phyloP scores from a whole-genome alignment of 2,329 filamentous ascomycete species.

The Colletotrichum sp. region DNA sequence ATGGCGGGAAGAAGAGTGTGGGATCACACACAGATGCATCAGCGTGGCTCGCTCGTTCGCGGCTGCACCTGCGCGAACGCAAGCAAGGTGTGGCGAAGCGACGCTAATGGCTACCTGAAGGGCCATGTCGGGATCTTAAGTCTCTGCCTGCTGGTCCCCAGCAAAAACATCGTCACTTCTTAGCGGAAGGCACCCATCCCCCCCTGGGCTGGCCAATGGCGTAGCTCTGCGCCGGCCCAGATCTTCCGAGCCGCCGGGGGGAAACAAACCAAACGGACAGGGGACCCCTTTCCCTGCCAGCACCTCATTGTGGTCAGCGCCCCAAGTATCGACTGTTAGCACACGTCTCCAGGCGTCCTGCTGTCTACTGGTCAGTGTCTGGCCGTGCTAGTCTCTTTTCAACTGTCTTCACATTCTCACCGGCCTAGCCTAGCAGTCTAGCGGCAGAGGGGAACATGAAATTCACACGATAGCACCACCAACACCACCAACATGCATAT shows the following conservation, averaged over 20 bases:
- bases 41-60: not conserved
- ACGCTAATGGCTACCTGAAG: constrained; percentile 9
- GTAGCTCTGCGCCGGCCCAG: not conserved
- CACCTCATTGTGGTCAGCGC: not conserved
- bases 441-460: not conserved
- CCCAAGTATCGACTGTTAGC: not conserved
- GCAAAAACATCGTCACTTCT: constrained; percentile 5
- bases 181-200: constrained; percentile 1
- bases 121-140: not conserved
- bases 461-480: not conserved
- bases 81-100: constrained; percentile 12
- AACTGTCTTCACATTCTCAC: not conserved
- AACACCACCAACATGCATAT: not conserved
- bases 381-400: not conserved
- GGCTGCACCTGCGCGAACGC: not conserved
- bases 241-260: not conserved
- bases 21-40: not conserved
- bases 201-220: not conserved
- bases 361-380: not conserved
- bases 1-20: not conserved
- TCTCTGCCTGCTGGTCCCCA: constrained; percentile 12
- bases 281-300: constrained; percentile 5
- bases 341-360: not conserved
- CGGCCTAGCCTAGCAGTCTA: not conserved
- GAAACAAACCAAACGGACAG: not conserved